phyloP scores from a whole-genome alignment of 179 eudicot species.

The Silene vulgaris region DNA sequence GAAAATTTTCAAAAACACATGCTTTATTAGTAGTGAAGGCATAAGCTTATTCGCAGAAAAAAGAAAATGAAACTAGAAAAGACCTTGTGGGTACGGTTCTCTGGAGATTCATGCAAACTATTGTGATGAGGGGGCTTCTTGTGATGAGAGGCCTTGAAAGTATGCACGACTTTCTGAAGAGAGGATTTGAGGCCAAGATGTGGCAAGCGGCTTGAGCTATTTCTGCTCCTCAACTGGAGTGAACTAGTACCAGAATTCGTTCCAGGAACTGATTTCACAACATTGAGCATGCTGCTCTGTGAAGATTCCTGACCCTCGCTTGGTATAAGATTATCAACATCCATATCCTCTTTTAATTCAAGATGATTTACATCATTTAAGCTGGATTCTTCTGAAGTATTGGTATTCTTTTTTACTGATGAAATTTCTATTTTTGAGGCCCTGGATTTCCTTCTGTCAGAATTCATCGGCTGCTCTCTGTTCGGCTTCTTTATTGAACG shows the following conservation, averaged over 20 bases:
- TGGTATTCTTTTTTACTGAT: conserved; percentile 1
- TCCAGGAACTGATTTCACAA: conserved; percentile 19
- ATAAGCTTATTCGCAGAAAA: conserved; percentile 1
- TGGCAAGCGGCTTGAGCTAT: conserved; percentile 20
- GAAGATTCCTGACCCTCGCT: conserved; percentile 18
- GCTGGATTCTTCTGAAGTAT: conserved; percentile 16
- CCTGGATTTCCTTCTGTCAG: conserved; percentile 23
- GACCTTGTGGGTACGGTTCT: conserved; percentile 23
- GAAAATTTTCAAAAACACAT: conserved; percentile 25
- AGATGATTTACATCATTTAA: conserved; percentile 15
- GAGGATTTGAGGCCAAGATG: conserved; percentile 31
- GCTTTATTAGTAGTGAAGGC: conserved; percentile 4
- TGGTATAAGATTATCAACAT: conserved; percentile 10
- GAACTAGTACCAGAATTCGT: conserved; percentile 16
- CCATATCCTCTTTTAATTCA: conserved; percentile 22
- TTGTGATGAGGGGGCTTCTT: conserved; percentile 21
- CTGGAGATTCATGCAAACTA: conserved; percentile 10
- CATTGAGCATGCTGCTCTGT: conserved; percentile 16
- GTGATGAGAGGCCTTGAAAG: conserved; percentile 28
- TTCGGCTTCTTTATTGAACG: conserved; percentile 19
- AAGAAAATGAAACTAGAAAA: background rate
- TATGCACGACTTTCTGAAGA: conserved; percentile 29
- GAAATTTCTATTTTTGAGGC: conserved; percentile 18
- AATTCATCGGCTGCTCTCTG: conserved; percentile 18
- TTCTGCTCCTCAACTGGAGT: conserved; percentile 17